phyloP scores from a whole-genome alignment of 2,329 filamentous ascomycete species.

The Claviceps sorghi region DNA sequence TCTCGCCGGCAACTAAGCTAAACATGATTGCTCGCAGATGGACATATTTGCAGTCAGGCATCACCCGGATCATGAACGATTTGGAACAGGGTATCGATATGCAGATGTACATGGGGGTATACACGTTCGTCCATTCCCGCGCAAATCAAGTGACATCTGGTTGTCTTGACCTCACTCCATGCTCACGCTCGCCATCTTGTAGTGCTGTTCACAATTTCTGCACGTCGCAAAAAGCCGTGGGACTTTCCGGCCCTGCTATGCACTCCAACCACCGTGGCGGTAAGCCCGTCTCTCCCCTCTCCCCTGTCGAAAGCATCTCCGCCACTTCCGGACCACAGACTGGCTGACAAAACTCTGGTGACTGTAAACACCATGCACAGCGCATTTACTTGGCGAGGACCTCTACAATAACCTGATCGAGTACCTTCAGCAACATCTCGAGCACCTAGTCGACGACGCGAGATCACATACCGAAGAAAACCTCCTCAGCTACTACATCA shows the following conservation, averaged over 20 bases:
- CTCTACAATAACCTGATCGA: constrained; percentile 82
- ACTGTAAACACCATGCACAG: constrained; percentile 27
- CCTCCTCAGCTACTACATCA: constrained; percentile 81
- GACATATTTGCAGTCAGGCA: constrained; percentile 75
- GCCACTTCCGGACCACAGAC: not conserved
- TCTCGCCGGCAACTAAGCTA: constrained; percentile 8
- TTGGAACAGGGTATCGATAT: constrained; percentile 88
- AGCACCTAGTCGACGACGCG: constrained; percentile 55
- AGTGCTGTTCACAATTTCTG: constrained; percentile 97
- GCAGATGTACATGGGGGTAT: constrained; percentile 93
- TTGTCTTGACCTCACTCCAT: not conserved
- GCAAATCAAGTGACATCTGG: not conserved
- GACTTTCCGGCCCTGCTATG: constrained; percentile 31
- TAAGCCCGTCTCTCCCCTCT: constrained; percentile 18
- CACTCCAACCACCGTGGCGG: constrained; percentile 44
- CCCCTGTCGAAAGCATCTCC: not conserved
- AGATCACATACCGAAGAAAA: constrained; percentile 78
- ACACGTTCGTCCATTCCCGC: constrained; percentile 47
- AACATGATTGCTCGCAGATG: constrained; percentile 42
- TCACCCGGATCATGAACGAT: constrained; percentile 86
- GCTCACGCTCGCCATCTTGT: constrained; percentile 21
- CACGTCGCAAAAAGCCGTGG: constrained; percentile 86
- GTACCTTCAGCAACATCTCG: constrained; percentile 69
- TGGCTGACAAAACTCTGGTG: not conserved
- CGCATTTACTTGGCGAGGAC: constrained; percentile 88